phyloP scores from a whole-genome alignment of 768 basidiomycete genomes.

The Tylopilus subfusipes region DNA sequence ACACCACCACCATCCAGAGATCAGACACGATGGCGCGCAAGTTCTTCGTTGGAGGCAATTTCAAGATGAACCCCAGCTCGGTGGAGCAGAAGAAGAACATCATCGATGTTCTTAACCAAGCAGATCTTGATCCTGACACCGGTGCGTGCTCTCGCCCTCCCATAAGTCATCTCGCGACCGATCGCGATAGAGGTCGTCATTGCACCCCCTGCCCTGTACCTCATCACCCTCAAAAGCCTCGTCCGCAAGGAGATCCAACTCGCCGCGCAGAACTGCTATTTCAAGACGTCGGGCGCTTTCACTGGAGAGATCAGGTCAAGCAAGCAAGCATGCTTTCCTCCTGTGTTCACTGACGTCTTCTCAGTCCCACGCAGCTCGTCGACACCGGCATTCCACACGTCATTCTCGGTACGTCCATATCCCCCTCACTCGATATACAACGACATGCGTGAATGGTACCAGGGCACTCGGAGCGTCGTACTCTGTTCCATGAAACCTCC shows the following conservation, averaged over 20 bases:
- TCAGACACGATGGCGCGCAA: constrained; percentile 58
- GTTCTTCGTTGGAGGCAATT: constrained; percentile 97
- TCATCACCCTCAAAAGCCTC: constrained; percentile 63
- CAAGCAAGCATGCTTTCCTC: not conserved
- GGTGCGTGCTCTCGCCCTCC: constrained; percentile 44
- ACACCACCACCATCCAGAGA: not conserved
- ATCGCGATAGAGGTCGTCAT: constrained; percentile 78
- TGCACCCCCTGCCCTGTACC: constrained; percentile 86
- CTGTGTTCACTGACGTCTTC: not conserved
- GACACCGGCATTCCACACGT: constrained; percentile 90
- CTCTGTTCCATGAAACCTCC: constrained; percentile 86
- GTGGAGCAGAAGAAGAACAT: constrained; percentile 62
- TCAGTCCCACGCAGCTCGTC: constrained; percentile 75
- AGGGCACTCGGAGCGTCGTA: constrained; percentile 97
- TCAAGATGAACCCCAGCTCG: constrained; percentile 91
- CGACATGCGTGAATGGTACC: not conserved
- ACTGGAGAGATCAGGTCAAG: constrained; percentile 93
- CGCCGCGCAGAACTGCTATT: constrained; percentile 90
- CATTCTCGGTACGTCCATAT: constrained; percentile 68
- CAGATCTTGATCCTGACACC: constrained; percentile 69
- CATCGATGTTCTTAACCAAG: constrained; percentile 69
- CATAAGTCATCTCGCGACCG: not conserved
- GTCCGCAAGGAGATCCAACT: constrained; percentile 70
- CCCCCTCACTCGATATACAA: not conserved
- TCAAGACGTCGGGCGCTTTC: constrained; percentile 82